phyloP scores from a whole-genome alignment of 164 flowering plant genomes.

The Platanus orientalis region DNA sequence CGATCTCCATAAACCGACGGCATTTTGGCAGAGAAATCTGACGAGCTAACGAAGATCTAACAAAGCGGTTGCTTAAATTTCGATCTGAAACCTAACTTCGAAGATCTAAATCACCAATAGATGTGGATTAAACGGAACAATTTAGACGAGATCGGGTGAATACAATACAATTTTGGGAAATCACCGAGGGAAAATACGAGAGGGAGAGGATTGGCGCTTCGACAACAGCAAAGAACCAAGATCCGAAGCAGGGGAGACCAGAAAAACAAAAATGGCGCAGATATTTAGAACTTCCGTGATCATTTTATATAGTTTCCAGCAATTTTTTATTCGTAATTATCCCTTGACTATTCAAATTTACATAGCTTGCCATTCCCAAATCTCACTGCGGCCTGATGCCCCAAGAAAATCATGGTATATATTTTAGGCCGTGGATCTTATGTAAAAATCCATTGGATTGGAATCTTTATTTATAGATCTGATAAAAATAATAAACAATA shows the following conservation, averaged over 20 bases:
- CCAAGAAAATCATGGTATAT: no score
- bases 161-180: background rate
- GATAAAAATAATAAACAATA: no score
- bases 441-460: no score
- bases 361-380: no score
- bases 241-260: background rate
- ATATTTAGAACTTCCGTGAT: no score
- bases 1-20: constrained; percentile 70
- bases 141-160: constrained; percentile 3
- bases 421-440: no score
- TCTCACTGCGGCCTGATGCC: no score
- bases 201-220: constrained; percentile 12
- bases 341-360: no score
- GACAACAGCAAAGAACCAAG: constrained; percentile 15
- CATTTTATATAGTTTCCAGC: no score
- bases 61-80: background rate
- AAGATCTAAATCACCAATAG: constrained; percentile 2
- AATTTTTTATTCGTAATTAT: no score
- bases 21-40: constrained; percentile 32
- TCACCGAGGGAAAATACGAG: background rate
- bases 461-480: no score
- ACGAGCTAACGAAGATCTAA: background rate
- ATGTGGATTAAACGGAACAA: background rate
- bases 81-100: background rate
- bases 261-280: background rate